Evolutionary conservation across 768 basidiomycete species (phyloP), one percentile per base, ranked within the genome.

Genomic region (Sistotremastrum suecicum): DNA sequence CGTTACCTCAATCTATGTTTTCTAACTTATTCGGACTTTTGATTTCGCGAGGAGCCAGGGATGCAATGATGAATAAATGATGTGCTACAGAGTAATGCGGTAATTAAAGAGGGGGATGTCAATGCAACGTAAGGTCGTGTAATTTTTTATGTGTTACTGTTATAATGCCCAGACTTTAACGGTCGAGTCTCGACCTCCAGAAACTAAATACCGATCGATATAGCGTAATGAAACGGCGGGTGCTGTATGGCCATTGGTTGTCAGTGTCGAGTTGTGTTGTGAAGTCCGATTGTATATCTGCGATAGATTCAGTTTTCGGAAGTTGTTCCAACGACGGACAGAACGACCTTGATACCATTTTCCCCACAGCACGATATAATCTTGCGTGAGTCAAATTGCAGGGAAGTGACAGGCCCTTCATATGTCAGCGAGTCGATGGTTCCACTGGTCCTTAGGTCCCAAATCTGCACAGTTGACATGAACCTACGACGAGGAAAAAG

Each of bases 371-470:
- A 91, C 4, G 91, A 80, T 42, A 97, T 72, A 31, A 98, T 80
- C 62, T 97, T 98, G 12, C 95, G 74, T 20, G 80, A 80, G 61
- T 99, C 95, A 58, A 97, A 99, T 58, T 98, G 95, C 30, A 99
- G 66, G 12, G 77, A 76, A 2, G 91, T 94, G 38, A 99, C 83
- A 5, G 81, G 81, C 56, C 87, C 79, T 54, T 98, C 91, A 60
- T 86, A 95, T 52, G 80, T 75, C 53, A 98, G 76, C 4, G 87
- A 86, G 55, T 99, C 94, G 45, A 83, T 78, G 35, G 83, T 80
- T 29, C 79, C 73, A 7, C 95, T 94, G 7, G 80, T 88, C 10
- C 95, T 80, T 31, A 99, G 75, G 57, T 99, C 95, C 95, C 95
- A 98, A 48, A 95, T 87, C 89, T 94, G 46, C 8, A 39, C 41